Percentiles rank a stretch among this genome's conserved stretches.
Evolutionary conservation across 148 eudicot genomes (phyloP).

Genomic region (Diospyros lotus): DNA sequence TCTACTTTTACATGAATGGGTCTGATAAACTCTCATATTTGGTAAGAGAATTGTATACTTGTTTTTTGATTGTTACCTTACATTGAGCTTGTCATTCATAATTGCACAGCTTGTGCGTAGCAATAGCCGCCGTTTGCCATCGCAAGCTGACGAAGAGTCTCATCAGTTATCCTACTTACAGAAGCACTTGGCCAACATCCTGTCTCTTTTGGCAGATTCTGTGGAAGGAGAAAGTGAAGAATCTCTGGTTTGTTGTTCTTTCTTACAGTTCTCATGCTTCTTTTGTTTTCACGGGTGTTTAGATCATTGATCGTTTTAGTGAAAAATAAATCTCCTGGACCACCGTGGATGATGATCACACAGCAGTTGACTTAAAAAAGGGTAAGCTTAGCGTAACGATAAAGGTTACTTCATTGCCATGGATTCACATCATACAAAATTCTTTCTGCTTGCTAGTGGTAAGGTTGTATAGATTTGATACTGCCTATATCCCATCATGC

Average conservation of each 20-base stretch:
- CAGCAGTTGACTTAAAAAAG: too few relatives aligned
- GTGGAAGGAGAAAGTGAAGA: conserved; percentile 80
- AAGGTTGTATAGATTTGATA: too few relatives aligned
- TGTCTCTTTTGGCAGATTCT: conserved; percentile 80
- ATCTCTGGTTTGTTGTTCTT: conserved; percentile 56
- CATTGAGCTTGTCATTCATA: neutral
- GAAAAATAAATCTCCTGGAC: too few relatives aligned
- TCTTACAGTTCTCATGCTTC: neutral
- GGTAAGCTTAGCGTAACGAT: too few relatives aligned
- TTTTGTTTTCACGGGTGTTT: neutral
- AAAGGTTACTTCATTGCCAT: too few relatives aligned
- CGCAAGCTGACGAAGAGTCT: conserved; percentile 97
- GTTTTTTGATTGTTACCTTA: neutral
- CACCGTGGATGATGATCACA: too few relatives aligned
- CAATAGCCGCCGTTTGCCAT: conserved; percentile 93
- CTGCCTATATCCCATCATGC: too few relatives aligned
- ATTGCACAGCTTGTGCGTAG: conserved; percentile 83
- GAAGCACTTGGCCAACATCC: conserved; percentile 83
- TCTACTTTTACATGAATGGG: neutral
- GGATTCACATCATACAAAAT: too few relatives aligned
- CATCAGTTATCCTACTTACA: conserved; percentile 94
- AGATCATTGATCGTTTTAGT: neutral
- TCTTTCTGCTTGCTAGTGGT: too few relatives aligned
- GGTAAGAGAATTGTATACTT: neutral
- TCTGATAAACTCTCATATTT: neutral